Base-by-base conservation (phyloP, 176 grass and related monocot genomes). In the Areca catechu region DNA sequence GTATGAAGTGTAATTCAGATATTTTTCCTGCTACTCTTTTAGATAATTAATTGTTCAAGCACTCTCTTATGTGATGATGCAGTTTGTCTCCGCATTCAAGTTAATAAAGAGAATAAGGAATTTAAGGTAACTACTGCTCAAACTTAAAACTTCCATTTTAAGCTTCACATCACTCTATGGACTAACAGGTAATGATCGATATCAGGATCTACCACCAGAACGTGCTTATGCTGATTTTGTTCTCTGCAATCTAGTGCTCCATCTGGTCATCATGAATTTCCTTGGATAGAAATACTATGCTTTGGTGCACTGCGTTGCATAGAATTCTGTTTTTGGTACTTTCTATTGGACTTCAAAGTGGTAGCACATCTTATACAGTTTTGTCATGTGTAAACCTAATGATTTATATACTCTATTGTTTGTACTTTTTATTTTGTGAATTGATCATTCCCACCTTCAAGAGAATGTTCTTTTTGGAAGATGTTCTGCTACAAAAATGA, bases 61-160 rank as follows among this genome's bases (percentile, higher is more conserved):
- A 43, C 3, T 14, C 34, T 43, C 9, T 14, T 3, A 43, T 43
- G 34, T 37, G 30, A 43, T 43, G 23, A 22, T 24, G 15, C 78
- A 98, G 93, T 98, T 66, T 98, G 81, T 69, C 93, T 97, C 59
- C 87, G 87, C 24, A 97, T 97, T 78, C 93, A 97, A 79, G 93
- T 92, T 51, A 97, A 97, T 87, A 92, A 92, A 66, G 93, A 92
- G 9, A 97, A 97, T 74, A 88, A 88, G 76, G 93, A 97, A 71
- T 97, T 97, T 17, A 97, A 92, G 84, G 93, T 92, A 78, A 49
- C 18, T 49, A 18, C 12, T 9, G 12, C 3, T 65, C 0, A 15
- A 65, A 58, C 0, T 16, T 60, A 15, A 20, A 53, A 5, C 19
- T 14, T 72, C 22, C 16, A 3, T 51, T 37, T 17, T 17, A 16